Percentiles rank a stretch among this genome's conserved stretches.
phyloP scores from a whole-genome alignment of 2,329 filamentous ascomycete species.

The Septoria linicola region DNA sequence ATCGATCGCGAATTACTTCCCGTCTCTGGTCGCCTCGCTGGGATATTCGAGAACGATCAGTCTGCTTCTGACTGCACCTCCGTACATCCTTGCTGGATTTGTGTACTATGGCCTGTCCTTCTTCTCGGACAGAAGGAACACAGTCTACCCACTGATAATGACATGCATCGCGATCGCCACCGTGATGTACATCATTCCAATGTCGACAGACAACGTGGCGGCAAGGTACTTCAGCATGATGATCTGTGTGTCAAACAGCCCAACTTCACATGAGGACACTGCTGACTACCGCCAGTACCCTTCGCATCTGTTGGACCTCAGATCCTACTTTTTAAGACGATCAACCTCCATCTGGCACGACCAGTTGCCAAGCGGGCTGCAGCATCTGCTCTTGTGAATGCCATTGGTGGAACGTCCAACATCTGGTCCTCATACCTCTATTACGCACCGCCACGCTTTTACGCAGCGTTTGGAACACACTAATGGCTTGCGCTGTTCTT shows the following conservation, averaged over 20 bases:
- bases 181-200: slow-evolving; percentile 40
- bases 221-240: slow-evolving; percentile 22
- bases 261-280: too few relatives aligned
- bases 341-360: slow-evolving; percentile 1
- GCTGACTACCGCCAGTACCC: neutral
- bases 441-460: slow-evolving; percentile 42
- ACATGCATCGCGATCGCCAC: slow-evolving; percentile 11
- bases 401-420: slow-evolving; percentile 32
- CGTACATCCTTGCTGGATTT: slow-evolving; percentile 35
- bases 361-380: neutral
- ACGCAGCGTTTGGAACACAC: slow-evolving; percentile 44
- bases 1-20: slow-evolving; percentile 35
- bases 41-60: slow-evolving; percentile 35
- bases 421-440: slow-evolving; percentile 43
- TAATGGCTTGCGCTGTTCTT: neutral
- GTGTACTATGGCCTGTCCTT: slow-evolving; percentile 14
- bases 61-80: slow-evolving; percentile 37
- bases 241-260: neutral
- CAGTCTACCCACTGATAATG: slow-evolving; percentile 6
- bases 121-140: slow-evolving; percentile 10
- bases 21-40: slow-evolving; percentile 33
- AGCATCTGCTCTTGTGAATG: slow-evolving; percentile 6
- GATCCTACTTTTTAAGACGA: neutral
- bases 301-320: neutral
- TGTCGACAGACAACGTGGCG: slow-evolving; percentile 22